Evolutionary conservation across 1,284 basidiomycete genomes (phyloP).

Genomic region (Irpex sp.): DNA sequence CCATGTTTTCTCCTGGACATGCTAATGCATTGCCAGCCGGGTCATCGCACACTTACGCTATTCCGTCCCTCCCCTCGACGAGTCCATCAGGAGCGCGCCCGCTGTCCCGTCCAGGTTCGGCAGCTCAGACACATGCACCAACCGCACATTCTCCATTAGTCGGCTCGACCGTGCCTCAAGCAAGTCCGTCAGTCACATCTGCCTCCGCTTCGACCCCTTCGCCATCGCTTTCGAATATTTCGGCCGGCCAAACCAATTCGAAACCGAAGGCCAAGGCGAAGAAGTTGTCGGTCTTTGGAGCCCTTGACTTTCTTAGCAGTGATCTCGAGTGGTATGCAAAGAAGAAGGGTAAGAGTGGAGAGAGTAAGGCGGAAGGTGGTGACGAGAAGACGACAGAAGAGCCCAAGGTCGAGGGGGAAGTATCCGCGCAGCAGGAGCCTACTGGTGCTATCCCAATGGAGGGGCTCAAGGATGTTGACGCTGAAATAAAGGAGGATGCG

Average conservation of each 20-base stretch:
- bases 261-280: background rate
- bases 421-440: background rate
- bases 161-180: background rate
- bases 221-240: background rate
- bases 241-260: background rate
- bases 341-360: background rate
- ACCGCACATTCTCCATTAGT: background rate
- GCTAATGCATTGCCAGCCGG: background rate
- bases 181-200: background rate
- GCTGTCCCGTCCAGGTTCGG: background rate
- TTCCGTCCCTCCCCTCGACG: background rate
- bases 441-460: background rate
- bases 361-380: background rate
- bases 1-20: background rate
- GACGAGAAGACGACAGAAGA: background rate
- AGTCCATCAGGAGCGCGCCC: background rate
- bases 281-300: background rate
- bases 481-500: background rate
- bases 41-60: background rate
- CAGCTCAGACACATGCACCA: background rate
- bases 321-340: background rate
- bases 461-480: too few relatives aligned
- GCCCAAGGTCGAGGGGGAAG: background rate
- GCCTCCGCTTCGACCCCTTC: background rate
- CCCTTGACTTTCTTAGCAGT: background rate